phyloP scores from a whole-genome alignment of 768 basidiomycete species.

The Royoungia palumana region DNA sequence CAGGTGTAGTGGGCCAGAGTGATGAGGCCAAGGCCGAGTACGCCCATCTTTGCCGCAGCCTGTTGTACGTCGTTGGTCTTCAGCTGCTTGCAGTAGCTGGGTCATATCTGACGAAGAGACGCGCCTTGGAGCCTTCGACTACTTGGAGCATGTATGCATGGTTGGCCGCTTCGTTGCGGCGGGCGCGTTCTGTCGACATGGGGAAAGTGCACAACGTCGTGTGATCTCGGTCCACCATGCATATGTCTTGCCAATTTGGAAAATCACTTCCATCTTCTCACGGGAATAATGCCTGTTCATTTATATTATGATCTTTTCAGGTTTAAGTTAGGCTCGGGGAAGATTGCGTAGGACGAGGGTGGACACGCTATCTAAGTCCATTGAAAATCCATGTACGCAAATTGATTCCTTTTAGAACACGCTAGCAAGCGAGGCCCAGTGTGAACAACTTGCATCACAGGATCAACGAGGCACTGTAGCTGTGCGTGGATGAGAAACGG shows the following conservation, averaged over 20 bases:
- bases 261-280: constrained; percentile 1
- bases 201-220: not conserved
- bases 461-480: constrained; percentile 35
- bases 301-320: no score
- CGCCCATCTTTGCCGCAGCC: constrained; percentile 53
- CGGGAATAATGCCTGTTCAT: not conserved
- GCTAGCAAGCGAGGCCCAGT: constrained; percentile 33
- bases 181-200: constrained; percentile 35
- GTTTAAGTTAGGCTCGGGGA: no score
- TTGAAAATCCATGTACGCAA: constrained; percentile 23
- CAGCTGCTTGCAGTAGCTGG: not conserved
- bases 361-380: no score
- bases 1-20: constrained; percentile 66
- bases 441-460: constrained; percentile 39
- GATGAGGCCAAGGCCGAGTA: constrained; percentile 56
- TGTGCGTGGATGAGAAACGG: constrained; percentile 12
- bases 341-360: no score
- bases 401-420: constrained; percentile 39
- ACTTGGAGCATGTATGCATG: constrained; percentile 58
- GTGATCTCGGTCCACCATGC: not conserved
- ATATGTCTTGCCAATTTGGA: not conserved
- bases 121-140: constrained; percentile 54
- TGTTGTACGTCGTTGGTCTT: constrained; percentile 20
- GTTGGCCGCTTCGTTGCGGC: constrained; percentile 52
- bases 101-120: constrained; percentile 18